These are phyloP conservation scores for Calocera viscosa DNA, from an alignment of 768 basidiomycete species.

Conservation along the genomic window DNA sequence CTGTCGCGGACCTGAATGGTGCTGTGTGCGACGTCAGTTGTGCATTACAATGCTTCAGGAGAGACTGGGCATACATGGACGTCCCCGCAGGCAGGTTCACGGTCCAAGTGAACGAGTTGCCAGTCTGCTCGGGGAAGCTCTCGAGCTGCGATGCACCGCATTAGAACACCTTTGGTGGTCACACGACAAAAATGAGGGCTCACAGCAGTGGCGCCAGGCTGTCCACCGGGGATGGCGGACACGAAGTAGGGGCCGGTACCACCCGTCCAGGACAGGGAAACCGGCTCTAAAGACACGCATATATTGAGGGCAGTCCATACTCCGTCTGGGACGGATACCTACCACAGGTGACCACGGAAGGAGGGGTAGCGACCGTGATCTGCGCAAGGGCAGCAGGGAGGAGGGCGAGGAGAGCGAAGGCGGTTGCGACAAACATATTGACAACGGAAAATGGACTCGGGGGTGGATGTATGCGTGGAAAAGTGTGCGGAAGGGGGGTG, in stretches of 20 bases:
- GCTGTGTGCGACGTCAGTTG: not conserved
- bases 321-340: not conserved
- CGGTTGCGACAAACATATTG: constrained; percentile 1
- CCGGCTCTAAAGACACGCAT: not conserved
- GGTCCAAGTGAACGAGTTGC: not conserved
- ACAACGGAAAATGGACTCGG: not conserved
- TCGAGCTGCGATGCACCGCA: not conserved
- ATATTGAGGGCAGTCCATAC: not conserved
- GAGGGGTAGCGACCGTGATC: constrained; percentile 1
- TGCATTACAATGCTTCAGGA: not conserved
- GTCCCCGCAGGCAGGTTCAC: not conserved
- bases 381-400: constrained; percentile 5
- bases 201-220: not conserved
- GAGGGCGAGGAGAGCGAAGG: not conserved
- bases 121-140: not conserved
- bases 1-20: constrained; percentile 4
- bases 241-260: not conserved
- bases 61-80: not conserved
- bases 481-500: not conserved
- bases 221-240: not conserved
- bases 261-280: not conserved
- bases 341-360: not conserved
- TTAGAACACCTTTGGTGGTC: not conserved
- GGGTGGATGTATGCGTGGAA: not conserved
- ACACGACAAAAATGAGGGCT: not conserved